Conservation (phyloP, 768 basidiomycete genomes). For the Collybia nuda region DNA sequence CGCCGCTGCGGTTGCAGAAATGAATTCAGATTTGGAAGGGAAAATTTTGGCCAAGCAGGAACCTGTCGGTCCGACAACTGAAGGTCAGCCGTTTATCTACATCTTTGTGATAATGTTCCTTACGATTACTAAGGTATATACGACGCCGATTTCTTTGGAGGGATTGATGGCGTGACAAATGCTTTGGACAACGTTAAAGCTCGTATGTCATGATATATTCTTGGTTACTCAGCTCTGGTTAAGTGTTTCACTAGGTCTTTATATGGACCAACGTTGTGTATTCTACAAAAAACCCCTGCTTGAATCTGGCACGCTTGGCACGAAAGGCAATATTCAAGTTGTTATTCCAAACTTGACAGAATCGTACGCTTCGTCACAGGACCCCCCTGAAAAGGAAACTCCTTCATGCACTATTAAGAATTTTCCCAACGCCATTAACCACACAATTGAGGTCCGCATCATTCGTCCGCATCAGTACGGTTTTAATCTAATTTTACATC, state of each 20-base stretch:
- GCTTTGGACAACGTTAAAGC: conserved; percentile 97
- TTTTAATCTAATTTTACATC: neutral
- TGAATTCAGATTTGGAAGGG: conserved; percentile 89
- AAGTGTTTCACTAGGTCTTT: conserved; percentile 58
- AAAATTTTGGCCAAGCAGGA: conserved; percentile 91
- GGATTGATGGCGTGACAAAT: conserved; percentile 93
- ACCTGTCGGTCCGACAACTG: conserved; percentile 88
- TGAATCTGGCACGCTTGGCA: conserved; percentile 97
- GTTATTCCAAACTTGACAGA: conserved; percentile 93
- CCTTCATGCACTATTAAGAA: conserved; percentile 98
- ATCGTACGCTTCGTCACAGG: conserved; percentile 96
- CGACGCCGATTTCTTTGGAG: conserved; percentile 82
- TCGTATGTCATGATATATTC: conserved; percentile 50
- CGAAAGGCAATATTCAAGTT: conserved; percentile 97
- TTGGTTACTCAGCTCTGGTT: conserved; percentile 2
- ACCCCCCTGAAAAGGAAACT: conserved; percentile 97
- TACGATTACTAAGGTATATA: conserved; percentile 73
- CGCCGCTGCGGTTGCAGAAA: conserved; percentile 85
- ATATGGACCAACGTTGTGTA: conserved; percentile 98
- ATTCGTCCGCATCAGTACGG: neutral
- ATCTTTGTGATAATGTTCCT: conserved; percentile 23
- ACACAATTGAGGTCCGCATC: conserved; percentile 85
- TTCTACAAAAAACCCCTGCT: conserved; percentile 95
- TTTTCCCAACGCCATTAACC: conserved; percentile 97
- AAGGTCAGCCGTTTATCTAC: conserved; percentile 58